Percentiles rank a stretch among this genome's conserved stretches.
Evolutionary conservation across 441 rosid species (phyloP).

Genomic region (Jatropha multifida): DNA sequence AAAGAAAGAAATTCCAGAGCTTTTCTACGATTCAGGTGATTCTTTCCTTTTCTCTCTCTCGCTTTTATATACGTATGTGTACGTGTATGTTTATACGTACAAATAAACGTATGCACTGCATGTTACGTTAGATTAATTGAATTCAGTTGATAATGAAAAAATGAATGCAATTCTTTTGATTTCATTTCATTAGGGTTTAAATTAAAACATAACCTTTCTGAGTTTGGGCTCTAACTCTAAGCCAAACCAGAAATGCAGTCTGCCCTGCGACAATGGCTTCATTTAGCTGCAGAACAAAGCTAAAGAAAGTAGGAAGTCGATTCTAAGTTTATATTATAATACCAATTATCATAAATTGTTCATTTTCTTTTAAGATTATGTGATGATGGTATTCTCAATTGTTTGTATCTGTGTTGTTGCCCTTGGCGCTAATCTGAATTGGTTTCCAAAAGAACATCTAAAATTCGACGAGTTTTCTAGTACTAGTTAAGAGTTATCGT

Average conservation of each 20-base stretch:
- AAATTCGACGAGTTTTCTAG: neutral
- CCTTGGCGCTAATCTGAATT: no score
- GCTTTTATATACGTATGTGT: neutral
- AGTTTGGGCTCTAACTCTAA: neutral
- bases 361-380: neutral
- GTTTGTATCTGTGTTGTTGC: neutral
- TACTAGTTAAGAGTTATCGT: neutral
- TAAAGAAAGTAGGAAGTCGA: neutral
- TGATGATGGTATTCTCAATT: neutral
- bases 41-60: neutral
- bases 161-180: neutral
- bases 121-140: no score
- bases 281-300: neutral
- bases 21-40: neutral
- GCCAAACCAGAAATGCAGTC: no score
- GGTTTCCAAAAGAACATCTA: no score
- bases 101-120: neutral
- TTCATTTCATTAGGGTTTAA: neutral
- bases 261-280: no score
- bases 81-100: neutral
- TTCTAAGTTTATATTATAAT: neutral
- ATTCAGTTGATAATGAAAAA: no score
- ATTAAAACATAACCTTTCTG: neutral
- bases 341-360: neutral
- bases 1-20: neutral